Base-by-base conservation (phyloP, 148 eudicot genomes). In the Nepenthes gracilis region DNA sequence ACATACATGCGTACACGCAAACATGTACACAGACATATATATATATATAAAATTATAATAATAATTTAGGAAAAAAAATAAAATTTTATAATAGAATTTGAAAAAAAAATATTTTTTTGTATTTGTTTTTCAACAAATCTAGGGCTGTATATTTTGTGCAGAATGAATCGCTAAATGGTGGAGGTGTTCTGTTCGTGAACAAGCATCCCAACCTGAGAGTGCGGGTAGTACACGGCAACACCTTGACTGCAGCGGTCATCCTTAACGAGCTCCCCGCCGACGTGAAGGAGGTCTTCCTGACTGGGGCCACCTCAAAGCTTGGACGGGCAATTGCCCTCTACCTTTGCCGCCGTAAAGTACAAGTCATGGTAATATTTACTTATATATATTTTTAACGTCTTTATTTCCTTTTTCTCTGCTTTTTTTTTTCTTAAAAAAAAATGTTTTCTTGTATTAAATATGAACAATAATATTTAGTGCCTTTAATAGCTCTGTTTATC, bases 241-340 rank as follows among this genome's bases (percentile, higher is more conserved):
- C 95, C 37, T 65, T 86, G 43, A 86, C 95, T 10, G 95, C 95
- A 3, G 95, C 89, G 13, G 95, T 86, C 2, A 86, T 80, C 13
- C 80, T 86, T 15, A 58, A 83, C 51, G 82, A 81, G 47, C 67
- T 86, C 32, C 81, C 82, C 14, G 38, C 67, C 1, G 70, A 83
- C 57, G 85, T 76, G 2, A 67, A 77, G 36, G 85, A 86, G 45
- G 95, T 83, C 2, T 86, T 86, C 55, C 45, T 86, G 34, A 83
- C 89, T 0, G 95, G 95, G 3, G 95, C 95, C 5, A 83, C 95
- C 11, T 86, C 95, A 35, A 86, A 86, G 70, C 87, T 86, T 40
- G 95, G 95, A 45, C 69, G 95, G 54, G 95, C 89, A 15, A 86
- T 86, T 53, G 95, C 95, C 15, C 95, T 86, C 10, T 83, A 86